A percentile compares a stretch with the other conserved stretches of the same genome.
These are phyloP conservation scores for Xylariaceae sp. DNA, from an alignment of 2,329 filamentous ascomycete genomes.

Conservation along the genomic window DNA sequence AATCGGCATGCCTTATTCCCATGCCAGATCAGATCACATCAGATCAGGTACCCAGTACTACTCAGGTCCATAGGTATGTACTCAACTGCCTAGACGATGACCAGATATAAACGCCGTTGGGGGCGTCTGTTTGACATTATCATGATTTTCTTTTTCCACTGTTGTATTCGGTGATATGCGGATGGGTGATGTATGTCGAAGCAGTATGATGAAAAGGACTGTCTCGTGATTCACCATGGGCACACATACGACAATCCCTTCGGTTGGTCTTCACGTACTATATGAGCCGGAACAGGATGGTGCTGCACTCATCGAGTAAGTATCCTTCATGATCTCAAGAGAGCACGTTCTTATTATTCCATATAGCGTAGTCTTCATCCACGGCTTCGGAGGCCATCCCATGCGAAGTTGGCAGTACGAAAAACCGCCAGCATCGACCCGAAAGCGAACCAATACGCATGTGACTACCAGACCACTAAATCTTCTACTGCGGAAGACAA, in stretches of 20 bases:
- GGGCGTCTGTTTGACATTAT: too few species aligned
- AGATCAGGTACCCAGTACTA: too few species aligned
- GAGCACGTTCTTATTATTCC: not conserved
- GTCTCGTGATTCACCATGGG: constrained; percentile 15
- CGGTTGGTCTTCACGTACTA: constrained; percentile 14
- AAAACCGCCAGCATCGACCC: not conserved
- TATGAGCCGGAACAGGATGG: constrained; percentile 13
- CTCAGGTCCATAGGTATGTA: too few species aligned
- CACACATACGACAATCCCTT: constrained; percentile 7
- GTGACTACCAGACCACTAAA: constrained; percentile 2
- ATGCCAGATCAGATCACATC: constrained; percentile 1
- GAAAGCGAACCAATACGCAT: not conserved
- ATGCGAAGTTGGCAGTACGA: constrained; percentile 17
- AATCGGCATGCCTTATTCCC: constrained; percentile 6
- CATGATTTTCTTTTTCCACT: not conserved
- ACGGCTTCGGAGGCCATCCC: constrained; percentile 19
- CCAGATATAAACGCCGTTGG: constrained; percentile 10
- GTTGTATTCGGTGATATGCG: too few species aligned
- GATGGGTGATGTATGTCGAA: not conserved
- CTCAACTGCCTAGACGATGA: too few species aligned
- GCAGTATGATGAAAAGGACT: constrained; percentile 4
- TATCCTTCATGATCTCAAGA: not conserved
- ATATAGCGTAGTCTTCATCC: constrained; percentile 14
- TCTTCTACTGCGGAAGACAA: constrained; percentile 3
- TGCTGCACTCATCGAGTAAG: constrained; percentile 12